Percentiles rank a stretch among this genome's conserved stretches.
Conservation (phyloP, 1,284 basidiomycete species). For the Moesziomyces parantarcticus region DNA sequence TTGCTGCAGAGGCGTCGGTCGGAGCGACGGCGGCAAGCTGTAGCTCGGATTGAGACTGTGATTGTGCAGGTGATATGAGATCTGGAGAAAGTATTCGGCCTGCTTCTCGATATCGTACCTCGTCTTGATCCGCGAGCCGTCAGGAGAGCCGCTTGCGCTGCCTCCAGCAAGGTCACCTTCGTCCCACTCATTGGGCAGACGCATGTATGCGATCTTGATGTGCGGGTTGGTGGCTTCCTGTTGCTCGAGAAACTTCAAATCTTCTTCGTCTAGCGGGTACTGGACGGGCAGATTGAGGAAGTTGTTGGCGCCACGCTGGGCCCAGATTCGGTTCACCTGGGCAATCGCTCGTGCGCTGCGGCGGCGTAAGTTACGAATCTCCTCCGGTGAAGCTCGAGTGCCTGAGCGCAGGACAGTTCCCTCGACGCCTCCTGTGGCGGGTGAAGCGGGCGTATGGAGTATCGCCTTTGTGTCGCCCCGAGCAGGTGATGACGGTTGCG, state of each 20-base stretch:
- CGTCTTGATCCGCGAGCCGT: conserved; percentile 1
- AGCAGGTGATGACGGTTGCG: too few species aligned
- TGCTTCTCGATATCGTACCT: conserved; percentile 23
- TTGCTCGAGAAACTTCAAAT: conserved; percentile 24
- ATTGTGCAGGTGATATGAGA: conserved; percentile 48
- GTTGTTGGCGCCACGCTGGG: conserved; percentile 22
- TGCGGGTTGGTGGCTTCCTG: conserved; percentile 25
- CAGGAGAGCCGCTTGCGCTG: background rate
- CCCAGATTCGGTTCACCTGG: conserved; percentile 39
- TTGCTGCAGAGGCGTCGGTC: conserved; percentile 45
- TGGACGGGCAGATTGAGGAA: conserved; percentile 22
- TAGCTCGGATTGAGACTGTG: conserved; percentile 40
- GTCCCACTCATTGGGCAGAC: conserved; percentile 38
- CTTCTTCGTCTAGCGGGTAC: conserved; percentile 25
- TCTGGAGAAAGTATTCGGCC: conserved; percentile 22
- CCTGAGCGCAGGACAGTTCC: background rate
- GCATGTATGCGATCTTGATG: conserved; percentile 23
- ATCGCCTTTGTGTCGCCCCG: background rate
- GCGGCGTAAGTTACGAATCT: conserved; percentile 2
- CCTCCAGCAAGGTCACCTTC: conserved; percentile 28
- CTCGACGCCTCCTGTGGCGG: conserved; percentile 10
- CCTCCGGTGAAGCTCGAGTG: conserved; percentile 4
- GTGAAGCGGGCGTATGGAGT: background rate
- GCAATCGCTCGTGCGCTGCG: conserved; percentile 22
- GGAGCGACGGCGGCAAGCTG: conserved; percentile 45